Evolutionary conservation across 305 asterid species (phyloP).

Genomic region (Euphrasia arctica): DNA sequence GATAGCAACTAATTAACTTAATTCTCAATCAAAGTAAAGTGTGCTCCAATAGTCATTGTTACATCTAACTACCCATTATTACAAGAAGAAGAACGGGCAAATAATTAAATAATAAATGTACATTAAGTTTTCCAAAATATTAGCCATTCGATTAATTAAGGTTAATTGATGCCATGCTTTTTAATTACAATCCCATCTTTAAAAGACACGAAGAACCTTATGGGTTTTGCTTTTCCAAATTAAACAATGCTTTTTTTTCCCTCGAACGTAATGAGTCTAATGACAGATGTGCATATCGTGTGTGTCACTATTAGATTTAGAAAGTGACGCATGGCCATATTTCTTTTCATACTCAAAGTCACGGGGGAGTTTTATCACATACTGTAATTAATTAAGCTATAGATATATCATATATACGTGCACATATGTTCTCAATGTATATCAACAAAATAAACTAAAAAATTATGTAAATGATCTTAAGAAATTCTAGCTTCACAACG

Average conservation of each 20-base stretch:
- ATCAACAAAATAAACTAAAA: too few species aligned
- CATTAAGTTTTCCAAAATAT: neutral
- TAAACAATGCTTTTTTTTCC: conserved; percentile 17
- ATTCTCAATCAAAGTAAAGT: neutral
- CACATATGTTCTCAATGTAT: neutral
- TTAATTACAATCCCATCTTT: neutral
- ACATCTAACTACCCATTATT: neutral
- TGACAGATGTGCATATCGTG: conserved; percentile 12
- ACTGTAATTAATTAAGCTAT: neutral
- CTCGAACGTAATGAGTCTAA: neutral
- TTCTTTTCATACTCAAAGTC: conserved; percentile 2
- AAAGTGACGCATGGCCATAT: conserved; percentile 17
- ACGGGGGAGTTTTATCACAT: neutral
- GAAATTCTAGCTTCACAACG: too few species aligned
- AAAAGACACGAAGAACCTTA: conserved; percentile 28
- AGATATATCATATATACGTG: too few species aligned
- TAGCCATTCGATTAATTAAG: neutral
- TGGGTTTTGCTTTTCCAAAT: conserved; percentile 26
- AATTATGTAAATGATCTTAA: too few species aligned
- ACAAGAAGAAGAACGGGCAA: neutral
- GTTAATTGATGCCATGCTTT: too few species aligned
- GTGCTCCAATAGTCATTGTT: neutral
- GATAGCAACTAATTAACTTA: neutral
- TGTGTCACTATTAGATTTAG: conserved; percentile 22
- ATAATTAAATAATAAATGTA: neutral